Evolutionary conservation across 345 rosid species (phyloP), one percentile per base, ranked within the genome.

Genomic region (Clausena lansium): DNA sequence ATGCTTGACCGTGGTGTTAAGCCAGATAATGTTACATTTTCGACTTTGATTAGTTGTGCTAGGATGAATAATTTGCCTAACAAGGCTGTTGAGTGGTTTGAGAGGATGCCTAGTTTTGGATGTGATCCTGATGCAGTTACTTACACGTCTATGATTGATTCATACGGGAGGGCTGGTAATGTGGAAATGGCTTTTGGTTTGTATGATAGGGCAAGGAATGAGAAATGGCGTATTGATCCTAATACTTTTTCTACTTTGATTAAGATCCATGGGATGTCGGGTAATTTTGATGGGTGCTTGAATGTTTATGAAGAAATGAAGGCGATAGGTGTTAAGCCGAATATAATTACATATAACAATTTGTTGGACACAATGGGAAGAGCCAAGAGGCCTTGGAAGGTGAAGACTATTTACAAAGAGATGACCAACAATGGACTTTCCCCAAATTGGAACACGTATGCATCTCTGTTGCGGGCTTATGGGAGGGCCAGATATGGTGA

Each of bases 341-440:
- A 92, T 86, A 52, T 90, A 75, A 83, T 85, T 66, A 76, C 84
- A 5, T 93, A 88, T 80, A 95, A 92, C 84, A 91, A 89, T 76
- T 67, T 95, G 86, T 79, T 95, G 79, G 96, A 92, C 86, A 87
- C 91, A 5, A 93, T 95, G 99, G 98, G 99, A 60, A 89, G 90
- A 85, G 98, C 97, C 38, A 92, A 82, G 91, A 93, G 98, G 88
- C 99, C 99, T 4, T 95, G 98, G 96, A 96, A 90, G 83, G 97
- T 87, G 0, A 93, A 92, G 85, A 86, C 61, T 24, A 78, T 96
- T 63, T 84, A 90, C 84, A 87, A 83, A 60, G 97, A 93, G 79
- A 86, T 96, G 92, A 81, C 82, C n/a, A 74, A 67, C 55, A 88
- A 81, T 80, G 97, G 97, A 36, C 73, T 88, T 81, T 76, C 81